Conservation (phyloP, 306 rosid genomes). For the Glycine tomentella region DNA sequence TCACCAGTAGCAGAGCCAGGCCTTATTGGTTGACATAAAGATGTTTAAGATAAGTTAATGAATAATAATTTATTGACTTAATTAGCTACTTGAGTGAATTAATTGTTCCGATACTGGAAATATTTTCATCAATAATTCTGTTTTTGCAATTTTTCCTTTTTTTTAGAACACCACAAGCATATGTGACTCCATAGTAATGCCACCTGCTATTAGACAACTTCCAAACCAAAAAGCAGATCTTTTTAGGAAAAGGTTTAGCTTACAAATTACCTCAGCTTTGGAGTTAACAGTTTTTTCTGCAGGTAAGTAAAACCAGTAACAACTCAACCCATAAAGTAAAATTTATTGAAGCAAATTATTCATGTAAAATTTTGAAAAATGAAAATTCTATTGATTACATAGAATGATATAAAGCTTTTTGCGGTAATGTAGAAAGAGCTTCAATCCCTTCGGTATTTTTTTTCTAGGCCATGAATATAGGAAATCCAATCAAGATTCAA, state of each 20-base stretch:
- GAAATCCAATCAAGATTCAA: constrained; percentile 17
- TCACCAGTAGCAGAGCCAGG: constrained; percentile 22
- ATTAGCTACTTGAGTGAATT: constrained; percentile 20
- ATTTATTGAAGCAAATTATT: constrained; percentile 16
- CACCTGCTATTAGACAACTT: constrained; percentile 18
- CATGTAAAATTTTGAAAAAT: neutral
- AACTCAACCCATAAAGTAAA: neutral
- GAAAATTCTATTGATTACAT: constrained; percentile 4
- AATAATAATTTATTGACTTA: neutral
- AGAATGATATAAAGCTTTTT: neutral
- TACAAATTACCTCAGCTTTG: constrained; percentile 28
- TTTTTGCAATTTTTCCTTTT: neutral
- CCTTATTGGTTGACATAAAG: neutral
- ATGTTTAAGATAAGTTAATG: constrained; percentile 22
- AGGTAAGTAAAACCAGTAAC: constrained; percentile 8
- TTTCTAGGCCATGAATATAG: constrained; percentile 18
- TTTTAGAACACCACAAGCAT: constrained; percentile 29
- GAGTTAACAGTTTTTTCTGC: neutral
- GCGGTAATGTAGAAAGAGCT: neutral
- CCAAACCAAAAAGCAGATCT: constrained; percentile 19
- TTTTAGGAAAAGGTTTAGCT: constrained; percentile 5
- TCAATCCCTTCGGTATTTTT: constrained; percentile 9
- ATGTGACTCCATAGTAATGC: constrained; percentile 16
- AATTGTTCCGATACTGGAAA: constrained; percentile 23
- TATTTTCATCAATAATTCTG: neutral